phyloP scores from a whole-genome alignment of 2,329 filamentous ascomycete species.

The Fusarium guadeloupense region DNA sequence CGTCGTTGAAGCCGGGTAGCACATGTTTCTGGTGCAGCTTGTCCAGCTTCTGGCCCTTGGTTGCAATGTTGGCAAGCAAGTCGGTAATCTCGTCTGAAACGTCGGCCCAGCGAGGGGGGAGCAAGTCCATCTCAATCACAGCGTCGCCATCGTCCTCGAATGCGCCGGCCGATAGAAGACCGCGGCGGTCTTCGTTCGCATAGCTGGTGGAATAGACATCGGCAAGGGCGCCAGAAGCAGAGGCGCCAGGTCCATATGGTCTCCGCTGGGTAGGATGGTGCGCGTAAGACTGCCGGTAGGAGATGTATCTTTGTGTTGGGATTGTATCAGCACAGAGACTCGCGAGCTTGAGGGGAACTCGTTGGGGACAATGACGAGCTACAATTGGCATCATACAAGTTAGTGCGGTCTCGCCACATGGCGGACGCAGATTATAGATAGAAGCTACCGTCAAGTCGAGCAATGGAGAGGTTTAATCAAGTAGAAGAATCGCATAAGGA shows the following conservation, averaged over 20 bases:
- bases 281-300: slow-evolving; percentile 97
- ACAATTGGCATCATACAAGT: slow-evolving; percentile 71
- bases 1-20: slow-evolving; percentile 94
- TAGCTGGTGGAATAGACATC: slow-evolving; percentile 64
- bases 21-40: slow-evolving; percentile 97
- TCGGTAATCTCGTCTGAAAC: slow-evolving; percentile 93
- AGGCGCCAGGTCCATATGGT: slow-evolving; percentile 65
- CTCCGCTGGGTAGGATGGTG: slow-evolving; percentile 91
- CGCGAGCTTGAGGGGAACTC: not conserved
- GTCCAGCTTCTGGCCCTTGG: slow-evolving; percentile 85
- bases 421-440: slow-evolving; percentile 60
- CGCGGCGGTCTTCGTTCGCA: slow-evolving; percentile 68
- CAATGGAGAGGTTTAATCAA: slow-evolving; percentile 17
- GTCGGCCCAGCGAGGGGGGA: slow-evolving; percentile 96
- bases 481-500: slow-evolving; percentile 19
- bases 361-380: slow-evolving; percentile 10
- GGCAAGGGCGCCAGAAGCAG: slow-evolving; percentile 65
- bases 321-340: slow-evolving; percentile 11
- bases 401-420: slow-evolving; percentile 99
- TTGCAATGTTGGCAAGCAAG: slow-evolving; percentile 79
- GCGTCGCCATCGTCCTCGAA: slow-evolving; percentile 90
- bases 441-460: slow-evolving; percentile 41
- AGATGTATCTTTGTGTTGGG: slow-evolving; percentile 78
- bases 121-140: slow-evolving; percentile 96
- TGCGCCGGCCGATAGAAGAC: slow-evolving; percentile 82